Conservation (phyloP, 2,329 filamentous ascomycete species). For the Chrysosporium keratinophilum region DNA sequence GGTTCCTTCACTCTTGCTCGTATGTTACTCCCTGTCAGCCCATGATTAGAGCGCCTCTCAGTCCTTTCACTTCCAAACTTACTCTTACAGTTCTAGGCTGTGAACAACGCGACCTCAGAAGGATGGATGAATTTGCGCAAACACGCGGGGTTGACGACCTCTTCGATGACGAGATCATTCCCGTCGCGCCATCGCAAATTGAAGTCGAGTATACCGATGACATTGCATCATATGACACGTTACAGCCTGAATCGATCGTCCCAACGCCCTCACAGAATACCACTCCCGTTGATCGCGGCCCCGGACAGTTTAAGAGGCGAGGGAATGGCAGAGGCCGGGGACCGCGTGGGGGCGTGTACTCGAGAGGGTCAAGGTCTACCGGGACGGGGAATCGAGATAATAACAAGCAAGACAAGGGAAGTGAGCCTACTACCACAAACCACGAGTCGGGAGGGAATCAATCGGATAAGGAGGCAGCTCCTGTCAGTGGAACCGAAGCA, state of each 20-base stretch:
- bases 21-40: too few relatives aligned
- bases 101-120: background rate
- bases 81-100: background rate
- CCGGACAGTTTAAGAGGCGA: constrained; percentile 3
- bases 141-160: constrained; percentile 42
- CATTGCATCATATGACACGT: background rate
- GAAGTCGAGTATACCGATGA: constrained; percentile 11
- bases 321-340: constrained; percentile 6
- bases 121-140: constrained; percentile 41
- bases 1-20: too few relatives aligned
- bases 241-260: constrained; percentile 16
- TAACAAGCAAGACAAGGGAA: background rate
- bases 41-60: too few relatives aligned
- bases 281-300: background rate
- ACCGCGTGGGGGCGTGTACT: constrained; percentile 2
- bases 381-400: background rate
- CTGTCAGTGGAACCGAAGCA: background rate
- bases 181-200: constrained; percentile 28
- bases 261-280: background rate
- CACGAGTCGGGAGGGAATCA: background rate
- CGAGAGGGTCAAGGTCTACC: background rate
- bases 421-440: background rate
- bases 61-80: background rate
- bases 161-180: constrained; percentile 43
- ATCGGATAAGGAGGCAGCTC: background rate